Evolutionary conservation across 2,329 filamentous ascomycete genomes (phyloP).

Genomic region (Lachnellula willkommii): DNA sequence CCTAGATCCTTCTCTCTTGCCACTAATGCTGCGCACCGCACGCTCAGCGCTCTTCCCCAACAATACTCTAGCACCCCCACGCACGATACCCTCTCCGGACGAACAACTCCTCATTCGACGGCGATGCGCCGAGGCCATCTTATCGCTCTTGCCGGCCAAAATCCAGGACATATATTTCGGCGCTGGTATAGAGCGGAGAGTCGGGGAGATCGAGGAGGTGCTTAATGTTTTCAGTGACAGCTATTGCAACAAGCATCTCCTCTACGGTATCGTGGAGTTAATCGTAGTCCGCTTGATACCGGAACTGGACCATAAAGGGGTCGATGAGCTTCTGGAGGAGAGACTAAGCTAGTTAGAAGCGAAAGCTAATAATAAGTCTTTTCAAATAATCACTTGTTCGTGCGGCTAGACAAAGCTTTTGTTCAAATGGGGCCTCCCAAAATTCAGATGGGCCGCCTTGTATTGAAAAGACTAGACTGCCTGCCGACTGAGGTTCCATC

Average conservation of each 20-base stretch:
- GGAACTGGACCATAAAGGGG: slow-evolving; percentile 68
- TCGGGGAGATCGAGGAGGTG: slow-evolving; percentile 44
- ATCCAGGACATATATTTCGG: slow-evolving; percentile 34
- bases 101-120: slow-evolving; percentile 57
- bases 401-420: not conserved
- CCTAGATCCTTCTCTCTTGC: slow-evolving; percentile 59
- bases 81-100: slow-evolving; percentile 56
- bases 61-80: slow-evolving; percentile 64
- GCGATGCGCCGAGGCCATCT: slow-evolving; percentile 58
- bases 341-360: slow-evolving; percentile 45
- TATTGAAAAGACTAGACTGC: slow-evolving; percentile 21
- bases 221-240: slow-evolving; percentile 72
- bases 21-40: slow-evolving; percentile 62
- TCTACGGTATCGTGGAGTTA: slow-evolving; percentile 78
- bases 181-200: slow-evolving; percentile 36
- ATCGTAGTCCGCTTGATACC: slow-evolving; percentile 78
- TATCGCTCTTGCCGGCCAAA: slow-evolving; percentile 39
- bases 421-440: slow-evolving; percentile 29
- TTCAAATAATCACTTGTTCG: not conserved
- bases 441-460: slow-evolving; percentile 24
- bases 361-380: not conserved
- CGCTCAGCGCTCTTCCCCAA: slow-evolving; percentile 81
- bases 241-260: slow-evolving; percentile 88
- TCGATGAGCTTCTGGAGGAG: slow-evolving; percentile 69
- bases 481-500: slow-evolving; percentile 14